A percentile compares a stretch with the other conserved stretches of the same genome.
phyloP scores from a whole-genome alignment of 768 basidiomycete species.

The Clavulina sp. region DNA sequence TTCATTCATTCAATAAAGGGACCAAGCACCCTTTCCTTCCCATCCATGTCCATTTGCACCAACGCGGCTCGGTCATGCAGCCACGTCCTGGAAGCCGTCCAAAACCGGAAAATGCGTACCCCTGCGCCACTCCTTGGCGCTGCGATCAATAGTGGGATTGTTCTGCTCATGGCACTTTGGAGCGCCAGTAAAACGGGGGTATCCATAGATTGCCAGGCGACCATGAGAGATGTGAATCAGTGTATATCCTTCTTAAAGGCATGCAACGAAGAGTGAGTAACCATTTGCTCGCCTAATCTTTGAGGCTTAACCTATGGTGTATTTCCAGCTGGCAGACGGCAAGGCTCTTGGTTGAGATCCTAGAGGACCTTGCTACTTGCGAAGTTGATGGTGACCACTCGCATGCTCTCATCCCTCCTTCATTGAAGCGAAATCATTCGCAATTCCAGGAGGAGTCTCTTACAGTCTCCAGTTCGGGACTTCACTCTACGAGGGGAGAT shows the following conservation, averaged over 20 bases:
- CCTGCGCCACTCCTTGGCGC: conserved; percentile 27
- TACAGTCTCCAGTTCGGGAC: too few relatives aligned
- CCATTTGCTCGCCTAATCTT: too few relatives aligned
- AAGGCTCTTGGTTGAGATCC: too few relatives aligned
- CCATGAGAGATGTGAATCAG: neutral
- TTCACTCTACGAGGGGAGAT: too few relatives aligned
- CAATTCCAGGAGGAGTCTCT: too few relatives aligned
- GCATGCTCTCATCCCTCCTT: too few relatives aligned
- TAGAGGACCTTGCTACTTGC: too few relatives aligned
- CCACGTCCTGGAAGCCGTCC: conserved; percentile 37
- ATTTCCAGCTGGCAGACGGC: too few relatives aligned
- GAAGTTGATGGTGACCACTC: too few relatives aligned
- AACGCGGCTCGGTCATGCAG: conserved; percentile 44
- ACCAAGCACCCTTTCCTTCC: conserved; percentile 27
- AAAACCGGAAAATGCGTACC: conserved; percentile 29
- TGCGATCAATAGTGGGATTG: conserved; percentile 33
- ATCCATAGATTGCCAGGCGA: neutral
- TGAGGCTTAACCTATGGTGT: too few relatives aligned
- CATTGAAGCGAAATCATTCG: too few relatives aligned
- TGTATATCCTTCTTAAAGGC: conserved; percentile 4
- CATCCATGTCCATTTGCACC: conserved; percentile 37
- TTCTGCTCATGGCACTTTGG: conserved; percentile 41
- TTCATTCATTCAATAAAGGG: neutral
- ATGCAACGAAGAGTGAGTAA: too few relatives aligned
- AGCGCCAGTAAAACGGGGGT: conserved; percentile 23